These are phyloP conservation scores for Ophiocordyceps polyrhachis-furcata DNA, from an alignment of 2,329 filamentous ascomycete genomes.

Conservation along the genomic window DNA sequence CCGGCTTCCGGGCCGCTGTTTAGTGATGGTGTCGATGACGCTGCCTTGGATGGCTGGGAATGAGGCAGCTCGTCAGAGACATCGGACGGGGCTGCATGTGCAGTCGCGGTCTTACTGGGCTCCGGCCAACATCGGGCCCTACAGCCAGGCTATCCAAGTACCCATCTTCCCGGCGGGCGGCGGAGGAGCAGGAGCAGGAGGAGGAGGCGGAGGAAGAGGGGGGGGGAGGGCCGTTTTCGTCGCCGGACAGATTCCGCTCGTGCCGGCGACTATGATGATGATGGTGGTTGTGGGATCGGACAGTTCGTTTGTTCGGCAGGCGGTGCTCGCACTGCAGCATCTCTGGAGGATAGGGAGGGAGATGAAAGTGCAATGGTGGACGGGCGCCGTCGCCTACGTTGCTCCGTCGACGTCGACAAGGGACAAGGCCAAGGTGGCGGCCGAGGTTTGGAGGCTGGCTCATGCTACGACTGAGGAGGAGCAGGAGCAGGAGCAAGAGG, in stretches of 20 bases:
- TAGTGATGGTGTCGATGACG: conserved; percentile 30
- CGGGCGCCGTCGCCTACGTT: conserved; percentile 58
- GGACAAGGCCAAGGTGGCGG: conserved; percentile 23
- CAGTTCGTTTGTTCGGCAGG: conserved; percentile 32
- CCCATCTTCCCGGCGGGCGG: conserved; percentile 6
- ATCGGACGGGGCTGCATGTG: conserved; percentile 57
- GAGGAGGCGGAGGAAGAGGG: background rate
- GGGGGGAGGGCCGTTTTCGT: conserved; percentile 35
- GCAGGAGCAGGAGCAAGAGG: conserved; percentile 9
- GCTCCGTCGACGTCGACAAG: conserved; percentile 16
- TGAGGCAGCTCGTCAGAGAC: conserved; percentile 1
- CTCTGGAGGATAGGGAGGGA: conserved; percentile 65
- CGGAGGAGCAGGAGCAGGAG: too few species aligned
- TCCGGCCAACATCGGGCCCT: conserved; percentile 91
- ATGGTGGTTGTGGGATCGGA: conserved; percentile 18
- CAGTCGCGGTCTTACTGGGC: conserved; percentile 95
- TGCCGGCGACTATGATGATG: conserved; percentile 60
- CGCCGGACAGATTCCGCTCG: conserved; percentile 79
- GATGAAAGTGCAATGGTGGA: conserved; percentile 57
- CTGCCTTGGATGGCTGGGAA: too few species aligned
- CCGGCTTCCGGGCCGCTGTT: conserved; percentile 37
- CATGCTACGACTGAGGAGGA: conserved; percentile 13
- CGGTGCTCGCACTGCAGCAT: conserved; percentile 66
- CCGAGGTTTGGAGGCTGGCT: conserved; percentile 26
- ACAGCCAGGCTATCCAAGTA: conserved; percentile 67